Evolutionary conservation across 352 stramenopile species (phyloP), one percentile per base, ranked within the genome.

Genomic region (Globisporangium nodosum): DNA sequence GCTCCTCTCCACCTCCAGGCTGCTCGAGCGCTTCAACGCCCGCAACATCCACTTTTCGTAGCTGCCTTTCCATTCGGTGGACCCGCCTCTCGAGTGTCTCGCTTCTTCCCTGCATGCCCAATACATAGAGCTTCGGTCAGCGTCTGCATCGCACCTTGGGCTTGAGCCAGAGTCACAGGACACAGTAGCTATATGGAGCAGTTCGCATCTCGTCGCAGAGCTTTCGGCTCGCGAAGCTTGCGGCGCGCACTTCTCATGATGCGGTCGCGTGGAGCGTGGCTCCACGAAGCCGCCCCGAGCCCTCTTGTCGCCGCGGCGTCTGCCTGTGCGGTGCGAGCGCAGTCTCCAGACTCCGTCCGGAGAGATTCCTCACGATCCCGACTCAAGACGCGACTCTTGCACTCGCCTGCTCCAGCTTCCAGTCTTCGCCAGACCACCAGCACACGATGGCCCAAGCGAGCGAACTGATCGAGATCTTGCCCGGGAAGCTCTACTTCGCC

Each of bases 31-130:
- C 53, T 99, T 99, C 74, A 98, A 99, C 65, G 77, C 88, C 21
- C 93, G 88, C 58, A 94, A 97, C 52, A 97, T 99, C 63, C 96
- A 99, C 71, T 99, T 99, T 79, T 95, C 88, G 7, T 92, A 84
- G 69, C 59, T 35, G 5, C 31, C 8, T 9, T 35, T 35, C 31
- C 52, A 37, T 27, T 27, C 24, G 24, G 24, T 27, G 24, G 24
- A 27, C 24, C 24, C 24, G 6, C 15, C 15, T 31, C 45, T 16
- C 30, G 15, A 37, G 16, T 56, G 12, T 39, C 33, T 48, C n/a
- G 1, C 21, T 33, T 30, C 12, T 9, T 11, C 15, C 5, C 1
- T 43, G 33, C n/a, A 35, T 8, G 24, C 27, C 18, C n/a, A 49
- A 49, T 49, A 49, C 21, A 56, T 31, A 43, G 49, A 56, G 37